These are phyloP conservation scores for Talaromyces pinophilus DNA, from an alignment of 2,329 filamentous ascomycete genomes.

Conservation along the genomic window DNA sequence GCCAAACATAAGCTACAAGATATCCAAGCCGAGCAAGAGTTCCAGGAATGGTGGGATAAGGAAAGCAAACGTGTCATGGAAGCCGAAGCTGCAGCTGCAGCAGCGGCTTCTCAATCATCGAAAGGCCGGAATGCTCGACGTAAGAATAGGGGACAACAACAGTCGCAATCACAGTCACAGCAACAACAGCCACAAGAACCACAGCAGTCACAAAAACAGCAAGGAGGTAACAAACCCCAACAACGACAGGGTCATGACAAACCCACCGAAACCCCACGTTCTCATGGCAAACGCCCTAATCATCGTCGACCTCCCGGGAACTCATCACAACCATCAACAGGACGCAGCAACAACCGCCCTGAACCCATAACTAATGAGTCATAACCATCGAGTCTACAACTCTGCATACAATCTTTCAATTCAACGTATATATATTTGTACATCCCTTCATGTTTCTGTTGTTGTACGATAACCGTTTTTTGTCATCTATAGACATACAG, in stretches of 20 bases:
- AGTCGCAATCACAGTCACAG: neutral
- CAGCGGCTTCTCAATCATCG: constrained; percentile 21
- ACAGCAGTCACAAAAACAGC: neutral
- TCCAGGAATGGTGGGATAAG: constrained; percentile 66
- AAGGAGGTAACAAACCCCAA: neutral
- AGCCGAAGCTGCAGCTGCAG: constrained; percentile 29
- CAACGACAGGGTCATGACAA: constrained; percentile 5
- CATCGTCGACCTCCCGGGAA: constrained; percentile 16
- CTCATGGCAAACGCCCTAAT: constrained; percentile 6
- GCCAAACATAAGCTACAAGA: constrained; percentile 89
- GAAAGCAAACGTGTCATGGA: constrained; percentile 42
- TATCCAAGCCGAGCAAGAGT: constrained; percentile 95
- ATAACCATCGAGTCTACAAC: neutral
- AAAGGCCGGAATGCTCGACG: constrained; percentile 19
- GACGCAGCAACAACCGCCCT: neutral
- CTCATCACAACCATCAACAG: neutral
- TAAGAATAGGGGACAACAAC: constrained; percentile 17
- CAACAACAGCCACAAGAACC: neutral
- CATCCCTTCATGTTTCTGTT: neutral
- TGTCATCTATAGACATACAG: neutral
- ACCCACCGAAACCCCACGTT: neutral
- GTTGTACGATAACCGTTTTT: neutral
- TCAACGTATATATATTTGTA: constrained; percentile 11
- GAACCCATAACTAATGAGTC: neutral
- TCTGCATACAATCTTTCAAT: neutral